Evolutionary conservation across 163 green algal genomes (phyloP).

Genomic region (Smithsoniella earleae): DNA sequence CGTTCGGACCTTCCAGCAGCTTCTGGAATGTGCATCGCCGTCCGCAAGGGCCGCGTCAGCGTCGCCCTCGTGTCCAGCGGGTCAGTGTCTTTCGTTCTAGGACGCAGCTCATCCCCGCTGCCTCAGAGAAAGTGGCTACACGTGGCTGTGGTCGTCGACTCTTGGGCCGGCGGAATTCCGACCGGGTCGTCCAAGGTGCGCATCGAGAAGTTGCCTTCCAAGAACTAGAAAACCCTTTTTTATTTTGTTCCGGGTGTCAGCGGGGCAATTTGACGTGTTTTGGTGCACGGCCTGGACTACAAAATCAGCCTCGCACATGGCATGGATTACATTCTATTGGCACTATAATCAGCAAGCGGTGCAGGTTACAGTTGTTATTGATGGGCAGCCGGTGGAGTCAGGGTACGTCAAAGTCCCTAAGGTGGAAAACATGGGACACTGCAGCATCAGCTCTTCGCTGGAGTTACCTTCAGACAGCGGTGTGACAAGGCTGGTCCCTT

Average conservation of each 20-base stretch:
- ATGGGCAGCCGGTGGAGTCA: not conserved
- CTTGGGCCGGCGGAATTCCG: no score
- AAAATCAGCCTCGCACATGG: no score
- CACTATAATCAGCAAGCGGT: no score
- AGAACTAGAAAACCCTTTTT: no score
- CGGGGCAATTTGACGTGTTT: no score
- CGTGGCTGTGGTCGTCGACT: not conserved
- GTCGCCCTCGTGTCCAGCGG: not conserved
- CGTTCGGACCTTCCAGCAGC: not conserved
- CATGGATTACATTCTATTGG: no score
- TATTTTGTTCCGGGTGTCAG: no score
- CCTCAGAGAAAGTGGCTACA: not conserved
- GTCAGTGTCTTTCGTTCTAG: not conserved
- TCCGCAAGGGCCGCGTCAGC: conserved; percentile 6
- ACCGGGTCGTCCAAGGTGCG: no score
- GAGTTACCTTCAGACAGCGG: not conserved
- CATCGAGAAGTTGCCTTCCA: no score
- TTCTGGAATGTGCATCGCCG: not conserved
- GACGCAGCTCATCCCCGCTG: conserved; percentile 1
- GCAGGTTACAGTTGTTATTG: conserved; percentile 11
- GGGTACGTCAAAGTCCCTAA: not conserved
- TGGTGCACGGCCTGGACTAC: no score
- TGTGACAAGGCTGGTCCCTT: not conserved
- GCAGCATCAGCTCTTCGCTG: not conserved
- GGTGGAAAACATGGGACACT: not conserved